Percentiles rank a stretch among this genome's conserved stretches.
phyloP scores from a whole-genome alignment of 2,329 filamentous ascomycete species.

The Mycogone perniciosa region DNA sequence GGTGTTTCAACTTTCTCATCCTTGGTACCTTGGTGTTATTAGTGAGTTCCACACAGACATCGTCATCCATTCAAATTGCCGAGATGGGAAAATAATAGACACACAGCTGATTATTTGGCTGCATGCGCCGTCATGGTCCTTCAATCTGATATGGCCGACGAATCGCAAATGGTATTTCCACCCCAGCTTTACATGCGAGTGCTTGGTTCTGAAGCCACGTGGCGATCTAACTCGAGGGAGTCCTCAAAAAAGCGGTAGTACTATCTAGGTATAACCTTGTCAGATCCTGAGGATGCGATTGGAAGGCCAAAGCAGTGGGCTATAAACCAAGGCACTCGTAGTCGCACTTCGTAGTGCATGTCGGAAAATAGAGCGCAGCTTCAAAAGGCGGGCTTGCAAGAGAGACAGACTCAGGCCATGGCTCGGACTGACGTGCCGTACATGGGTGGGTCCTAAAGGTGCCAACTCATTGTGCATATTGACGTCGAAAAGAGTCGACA shows the following conservation, averaged over 20 bases:
- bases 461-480: conserved; percentile 15
- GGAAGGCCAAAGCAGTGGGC: background rate
- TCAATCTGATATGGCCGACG: background rate
- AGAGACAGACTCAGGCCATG: conserved; percentile 1
- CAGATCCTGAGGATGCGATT: conserved; percentile 4
- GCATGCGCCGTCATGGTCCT: too few species aligned
- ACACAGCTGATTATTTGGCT: too few species aligned
- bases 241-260: background rate
- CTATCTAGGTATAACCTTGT: conserved; percentile 3
- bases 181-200: conserved; percentile 9
- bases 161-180: conserved; percentile 6
- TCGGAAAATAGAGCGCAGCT: conserved; percentile 5
- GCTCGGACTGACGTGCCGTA: conserved; percentile 12
- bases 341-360: background rate
- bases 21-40: too few species aligned
- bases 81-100: too few species aligned
- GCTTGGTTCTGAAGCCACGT: conserved; percentile 9
- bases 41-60: too few species aligned
- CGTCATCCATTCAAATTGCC: too few species aligned
- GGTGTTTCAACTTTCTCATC: too few species aligned
- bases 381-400: conserved; percentile 2
- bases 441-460: conserved; percentile 11
- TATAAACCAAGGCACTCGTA: background rate
- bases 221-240: conserved; percentile 10
- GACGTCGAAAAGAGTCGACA: conserved; percentile 7